phyloP scores from a whole-genome alignment of 2,329 filamentous ascomycete genomes.

The Thelonectria olida region DNA sequence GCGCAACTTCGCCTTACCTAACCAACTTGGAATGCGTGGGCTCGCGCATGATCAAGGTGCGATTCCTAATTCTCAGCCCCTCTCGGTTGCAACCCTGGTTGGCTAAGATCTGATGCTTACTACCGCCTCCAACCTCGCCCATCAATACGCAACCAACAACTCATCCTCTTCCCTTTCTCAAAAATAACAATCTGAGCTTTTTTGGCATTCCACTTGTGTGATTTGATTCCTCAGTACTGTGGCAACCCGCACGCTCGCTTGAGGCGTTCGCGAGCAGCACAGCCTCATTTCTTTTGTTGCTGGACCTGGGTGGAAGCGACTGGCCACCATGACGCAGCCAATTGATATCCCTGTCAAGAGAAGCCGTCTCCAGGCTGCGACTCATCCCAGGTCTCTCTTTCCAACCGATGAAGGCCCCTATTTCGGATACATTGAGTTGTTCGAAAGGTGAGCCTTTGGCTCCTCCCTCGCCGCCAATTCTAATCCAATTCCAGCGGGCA shows the following conservation, averaged over 20 bases:
- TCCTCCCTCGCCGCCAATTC: background rate
- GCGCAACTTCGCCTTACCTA: background rate
- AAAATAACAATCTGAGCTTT: background rate
- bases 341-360: constrained; percentile 37
- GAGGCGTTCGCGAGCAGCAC: background rate
- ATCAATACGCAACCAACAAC: background rate
- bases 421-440: constrained; percentile 36
- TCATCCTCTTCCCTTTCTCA: background rate
- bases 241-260: constrained; percentile 4
- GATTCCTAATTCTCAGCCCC: constrained; percentile 25
- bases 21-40: background rate
- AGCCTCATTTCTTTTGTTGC: background rate
- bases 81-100: constrained; percentile 9
- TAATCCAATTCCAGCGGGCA: constrained; percentile 34
- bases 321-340: constrained; percentile 31
- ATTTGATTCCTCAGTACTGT: constrained; percentile 13
- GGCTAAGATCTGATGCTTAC: background rate
- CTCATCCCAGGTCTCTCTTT: constrained; percentile 20
- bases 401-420: constrained; percentile 36
- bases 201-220: background rate
- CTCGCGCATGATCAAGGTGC: constrained; percentile 12
- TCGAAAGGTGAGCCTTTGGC: constrained; percentile 35
- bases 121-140: background rate
- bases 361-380: constrained; percentile 10
- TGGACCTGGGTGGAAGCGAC: background rate